Percentiles rank a stretch among this genome's conserved stretches.
phyloP scores from a whole-genome alignment of 805 yeast genomes.

The Lachancea kluyveri region DNA sequence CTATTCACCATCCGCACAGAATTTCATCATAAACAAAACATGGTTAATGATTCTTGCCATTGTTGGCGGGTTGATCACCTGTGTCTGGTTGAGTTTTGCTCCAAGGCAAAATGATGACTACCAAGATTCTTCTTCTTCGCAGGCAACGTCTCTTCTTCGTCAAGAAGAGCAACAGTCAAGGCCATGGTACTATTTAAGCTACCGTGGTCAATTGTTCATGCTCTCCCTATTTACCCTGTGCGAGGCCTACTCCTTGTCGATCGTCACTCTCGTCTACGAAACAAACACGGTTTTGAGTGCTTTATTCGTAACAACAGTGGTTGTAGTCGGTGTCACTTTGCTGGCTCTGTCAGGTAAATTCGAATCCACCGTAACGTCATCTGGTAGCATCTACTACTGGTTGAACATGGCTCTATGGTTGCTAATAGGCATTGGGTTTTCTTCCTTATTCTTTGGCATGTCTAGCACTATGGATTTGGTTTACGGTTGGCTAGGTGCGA shows the following conservation, averaged over 20 bases:
- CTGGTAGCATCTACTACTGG: slow-evolving; percentile 29
- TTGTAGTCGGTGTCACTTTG: slow-evolving; percentile 69
- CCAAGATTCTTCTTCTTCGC: slow-evolving; percentile 30
- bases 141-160: slow-evolving; percentile 6
- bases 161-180: slow-evolving; percentile 4
- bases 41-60: slow-evolving; percentile 55
- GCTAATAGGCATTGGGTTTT: slow-evolving; percentile 63
- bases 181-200: slow-evolving; percentile 28
- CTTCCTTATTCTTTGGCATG: slow-evolving; percentile 57
- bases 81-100: slow-evolving; percentile 57
- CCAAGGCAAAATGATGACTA: slow-evolving; percentile 59
- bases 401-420: slow-evolving; percentile 54
- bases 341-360: slow-evolving; percentile 66
- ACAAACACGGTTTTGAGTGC: slow-evolving; percentile 65
- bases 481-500: slow-evolving; percentile 69
- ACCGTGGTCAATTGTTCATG: slow-evolving; percentile 36
- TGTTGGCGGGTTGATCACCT: slow-evolving; percentile 54
- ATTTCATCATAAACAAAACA: slow-evolving; percentile 51
- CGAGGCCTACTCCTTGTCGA: slow-evolving; percentile 70
- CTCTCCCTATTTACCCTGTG: slow-evolving; percentile 63
- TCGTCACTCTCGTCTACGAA: slow-evolving; percentile 57
- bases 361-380: slow-evolving; percentile 25
- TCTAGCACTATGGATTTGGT: slow-evolving; percentile 52
- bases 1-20: slow-evolving; percentile 15
- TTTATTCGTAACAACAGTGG: slow-evolving; percentile 54